Base-by-base conservation (phyloP, 1,284 basidiomycete species). In the Apiotrichum laibachii region DNA sequence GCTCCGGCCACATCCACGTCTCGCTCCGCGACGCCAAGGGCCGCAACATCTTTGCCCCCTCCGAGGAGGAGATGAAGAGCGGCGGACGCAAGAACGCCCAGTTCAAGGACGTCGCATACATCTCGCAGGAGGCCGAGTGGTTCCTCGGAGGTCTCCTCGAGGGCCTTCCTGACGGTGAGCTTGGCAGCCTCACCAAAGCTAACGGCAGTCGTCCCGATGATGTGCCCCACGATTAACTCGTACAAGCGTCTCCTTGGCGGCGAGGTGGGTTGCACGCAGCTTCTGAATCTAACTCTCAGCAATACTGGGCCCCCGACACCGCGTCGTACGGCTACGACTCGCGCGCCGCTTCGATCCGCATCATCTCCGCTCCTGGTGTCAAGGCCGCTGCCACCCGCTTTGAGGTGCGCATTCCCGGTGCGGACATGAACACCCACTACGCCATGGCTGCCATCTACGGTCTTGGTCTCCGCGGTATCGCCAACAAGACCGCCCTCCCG, bases 241-340 rank as follows among this genome's bases (percentile, higher is more conserved):
- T 99, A 98, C 81, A 99, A 98, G 76, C 89, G 94, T 21, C 85
- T 99, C 15, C 87, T 92, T 18, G 93, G 90, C n/a, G 93, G 93
- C 19, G 91, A 92, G 73, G 87, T 77, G 56, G 55, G 73, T 57
- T 19, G 22, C 19, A 18, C 21, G n/a, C n/a, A n/a, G n/a, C n/a
- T n/a, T n/a, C n/a, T n/a, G n/a, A n/a, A n/a, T n/a, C 54, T 50
- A 46, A 56, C 40, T 10, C n/a, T 2, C 50, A 80, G 78, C 77
- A 89, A 1, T 94, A 89, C 81, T 96, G 92, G 91, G 93, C 93
- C 2, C 93, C 93, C 4, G 95, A 93, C 72, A 87, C 91, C 10
- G 83, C 90, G 33, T 79, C 80, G 15, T 97, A 93, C 73, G 94
- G 93, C 2, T 97, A 95, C 76, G 95, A 98, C 79, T 93, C 90